Conservation (phyloP, 306 rosid genomes). For the Sindora glabra region DNA sequence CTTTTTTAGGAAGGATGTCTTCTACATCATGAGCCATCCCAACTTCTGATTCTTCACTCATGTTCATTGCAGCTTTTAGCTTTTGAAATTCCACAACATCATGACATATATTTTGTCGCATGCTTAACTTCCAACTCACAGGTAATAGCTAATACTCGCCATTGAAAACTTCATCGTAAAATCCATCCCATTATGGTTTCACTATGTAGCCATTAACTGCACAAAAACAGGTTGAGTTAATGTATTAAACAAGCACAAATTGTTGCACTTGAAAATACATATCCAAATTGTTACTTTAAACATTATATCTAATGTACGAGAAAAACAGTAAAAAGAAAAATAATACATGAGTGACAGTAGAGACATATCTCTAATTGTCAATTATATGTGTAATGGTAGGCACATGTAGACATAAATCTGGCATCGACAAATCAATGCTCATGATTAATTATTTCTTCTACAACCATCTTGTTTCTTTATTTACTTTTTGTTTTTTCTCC, state of each 20-base stretch:
- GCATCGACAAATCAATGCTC: background rate
- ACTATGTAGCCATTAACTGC: constrained; percentile 51
- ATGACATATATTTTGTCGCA: constrained; percentile 78
- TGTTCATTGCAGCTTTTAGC: constrained; percentile 64
- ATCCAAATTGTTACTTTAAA: background rate
- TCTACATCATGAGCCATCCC: constrained; percentile 65
- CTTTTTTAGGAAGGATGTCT: constrained; percentile 41
- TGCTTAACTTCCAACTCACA: constrained; percentile 56
- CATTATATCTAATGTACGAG: background rate
- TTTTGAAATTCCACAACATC: constrained; percentile 63
- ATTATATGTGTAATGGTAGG: background rate
- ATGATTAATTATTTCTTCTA: no score
- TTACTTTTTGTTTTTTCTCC: no score
- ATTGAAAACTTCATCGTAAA: constrained; percentile 48
- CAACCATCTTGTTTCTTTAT: no score
- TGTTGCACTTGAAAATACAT: constrained; percentile 48
- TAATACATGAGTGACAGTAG: no score
- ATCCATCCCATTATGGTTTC: constrained; percentile 66
- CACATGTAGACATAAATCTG: background rate
- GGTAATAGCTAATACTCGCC: constrained; percentile 68
- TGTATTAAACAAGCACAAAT: constrained; percentile 79
- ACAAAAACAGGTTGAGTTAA: constrained; percentile 84
- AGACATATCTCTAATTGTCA: no score
- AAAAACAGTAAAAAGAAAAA: background rate
- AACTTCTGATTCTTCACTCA: constrained; percentile 76